Evolutionary conservation across 2,329 filamentous ascomycete species (phyloP).

Genomic region (Zymoseptoria tritici): DNA sequence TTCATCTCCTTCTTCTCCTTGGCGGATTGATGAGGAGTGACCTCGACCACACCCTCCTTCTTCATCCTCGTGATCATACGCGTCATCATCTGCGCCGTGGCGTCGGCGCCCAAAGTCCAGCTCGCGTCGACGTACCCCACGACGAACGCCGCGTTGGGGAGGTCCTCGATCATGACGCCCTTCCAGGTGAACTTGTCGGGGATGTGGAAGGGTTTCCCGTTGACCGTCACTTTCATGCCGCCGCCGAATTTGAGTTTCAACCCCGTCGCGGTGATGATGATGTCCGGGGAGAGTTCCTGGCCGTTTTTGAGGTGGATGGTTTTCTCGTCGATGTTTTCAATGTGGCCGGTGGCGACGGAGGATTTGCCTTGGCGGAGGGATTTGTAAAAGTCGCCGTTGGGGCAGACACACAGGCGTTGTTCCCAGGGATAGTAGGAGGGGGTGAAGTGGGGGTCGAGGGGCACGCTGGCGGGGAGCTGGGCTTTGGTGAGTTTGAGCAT

Average conservation of each 20-base stretch:
- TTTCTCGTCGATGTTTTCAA: constrained; percentile 43
- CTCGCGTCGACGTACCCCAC: constrained; percentile 54
- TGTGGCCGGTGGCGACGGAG: constrained; percentile 49
- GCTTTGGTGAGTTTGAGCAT: constrained; percentile 39
- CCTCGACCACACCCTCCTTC: constrained; percentile 35
- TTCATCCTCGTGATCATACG: constrained; percentile 48
- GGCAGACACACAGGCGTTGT: constrained; percentile 67
- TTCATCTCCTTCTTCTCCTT: constrained; percentile 33
- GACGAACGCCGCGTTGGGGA: constrained; percentile 54
- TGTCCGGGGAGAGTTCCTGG: constrained; percentile 47
- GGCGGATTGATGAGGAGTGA: constrained; percentile 38
- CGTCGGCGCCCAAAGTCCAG: constrained; percentile 55
- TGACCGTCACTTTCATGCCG: constrained; percentile 40
- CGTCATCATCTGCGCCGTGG: constrained; percentile 42
- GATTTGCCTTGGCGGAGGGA: constrained; percentile 45
- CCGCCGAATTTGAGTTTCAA: constrained; percentile 51
- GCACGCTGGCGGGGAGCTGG: constrained; percentile 42
- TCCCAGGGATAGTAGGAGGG: constrained; percentile 51
- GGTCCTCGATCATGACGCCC: constrained; percentile 52
- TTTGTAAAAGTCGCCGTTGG: constrained; percentile 53
- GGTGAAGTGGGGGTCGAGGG: constrained; percentile 35
- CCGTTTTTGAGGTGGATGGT: constrained; percentile 41
- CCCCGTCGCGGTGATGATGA: constrained; percentile 60
- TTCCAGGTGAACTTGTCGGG: constrained; percentile 53
- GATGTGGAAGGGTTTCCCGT: constrained; percentile 42